Conservation (phyloP, 306 rosid genomes). For the Quillaja saponaria region DNA sequence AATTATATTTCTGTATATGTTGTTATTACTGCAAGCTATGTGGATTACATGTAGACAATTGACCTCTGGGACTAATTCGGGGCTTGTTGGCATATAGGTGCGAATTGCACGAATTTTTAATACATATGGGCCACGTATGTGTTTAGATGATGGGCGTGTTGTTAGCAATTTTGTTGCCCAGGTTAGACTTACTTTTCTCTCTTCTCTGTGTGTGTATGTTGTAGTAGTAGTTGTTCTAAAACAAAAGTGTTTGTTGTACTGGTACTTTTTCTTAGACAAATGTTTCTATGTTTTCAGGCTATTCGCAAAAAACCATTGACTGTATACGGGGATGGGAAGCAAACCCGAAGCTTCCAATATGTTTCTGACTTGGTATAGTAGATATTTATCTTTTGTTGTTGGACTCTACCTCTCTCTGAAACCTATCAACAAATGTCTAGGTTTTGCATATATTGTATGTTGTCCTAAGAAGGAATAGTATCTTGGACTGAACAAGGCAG, state of each 20-base stretch:
- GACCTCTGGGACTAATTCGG: slow-evolving; percentile 27
- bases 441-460: too few relatives aligned
- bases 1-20: neutral
- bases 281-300: slow-evolving; percentile 51
- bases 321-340: slow-evolving; percentile 96
- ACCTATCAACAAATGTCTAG: neutral
- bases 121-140: slow-evolving; percentile 96
- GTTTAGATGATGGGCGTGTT: slow-evolving; percentile 99
- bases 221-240: too few relatives aligned
- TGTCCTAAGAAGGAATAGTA: neutral
- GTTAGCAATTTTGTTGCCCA: slow-evolving; percentile 98
- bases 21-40: slow-evolving; percentile 16
- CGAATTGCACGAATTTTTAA: slow-evolving; percentile 97
- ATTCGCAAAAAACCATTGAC: slow-evolving; percentile 90
- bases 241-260: slow-evolving; percentile 1
- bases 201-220: neutral
- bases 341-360: slow-evolving; percentile 96
- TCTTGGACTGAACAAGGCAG: slow-evolving; percentile 1
- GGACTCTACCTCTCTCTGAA: slow-evolving; percentile 8
- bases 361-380: slow-evolving; percentile 86
- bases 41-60: slow-evolving; percentile 27
- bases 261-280: neutral
- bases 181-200: slow-evolving; percentile 43
- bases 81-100: slow-evolving; percentile 55
- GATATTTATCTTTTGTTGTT: neutral